These are phyloP conservation scores for Bryoglossum gracile DNA, from an alignment of 495 filamentous ascomycete species.

Conservation along the genomic window DNA sequence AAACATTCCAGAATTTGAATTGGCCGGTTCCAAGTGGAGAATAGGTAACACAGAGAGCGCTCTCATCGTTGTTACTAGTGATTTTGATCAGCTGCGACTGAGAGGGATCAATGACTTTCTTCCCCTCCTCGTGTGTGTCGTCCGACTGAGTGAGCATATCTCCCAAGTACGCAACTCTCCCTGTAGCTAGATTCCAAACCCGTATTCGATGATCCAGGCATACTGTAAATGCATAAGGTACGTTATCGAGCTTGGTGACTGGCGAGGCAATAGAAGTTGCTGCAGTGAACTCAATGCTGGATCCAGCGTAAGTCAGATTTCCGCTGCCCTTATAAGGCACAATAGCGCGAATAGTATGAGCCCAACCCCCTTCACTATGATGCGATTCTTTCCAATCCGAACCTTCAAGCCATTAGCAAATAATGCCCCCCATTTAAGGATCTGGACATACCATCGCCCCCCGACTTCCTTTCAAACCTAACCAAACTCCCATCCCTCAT, in stretches of 20 bases:
- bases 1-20: constrained; percentile 92
- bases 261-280: constrained; percentile 58
- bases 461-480: constrained; percentile 56
- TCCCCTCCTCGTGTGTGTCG: constrained; percentile 48
- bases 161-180: constrained; percentile 60
- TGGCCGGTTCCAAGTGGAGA: constrained; percentile 78
- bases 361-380: constrained; percentile 75
- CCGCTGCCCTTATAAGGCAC: constrained; percentile 62
- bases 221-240: constrained; percentile 66
- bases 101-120: constrained; percentile 69
- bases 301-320: constrained; percentile 56
- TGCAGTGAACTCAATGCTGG: constrained; percentile 57
- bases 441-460: constrained; percentile 54
- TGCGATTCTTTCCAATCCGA: constrained; percentile 69
- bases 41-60: constrained; percentile 73
- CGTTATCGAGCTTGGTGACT: constrained; percentile 45
- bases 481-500: constrained; percentile 78
- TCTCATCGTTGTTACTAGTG: constrained; percentile 55
- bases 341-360: constrained; percentile 60
- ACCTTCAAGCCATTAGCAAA: constrained; percentile 31
- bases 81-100: constrained; percentile 66
- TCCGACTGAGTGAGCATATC: constrained; percentile 60
- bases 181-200: constrained; percentile 74
- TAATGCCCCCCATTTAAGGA: constrained; percentile 6
- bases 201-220: constrained; percentile 81